Conservation (phyloP, 164 flowering plant genomes). For the Litsea cubeba region DNA sequence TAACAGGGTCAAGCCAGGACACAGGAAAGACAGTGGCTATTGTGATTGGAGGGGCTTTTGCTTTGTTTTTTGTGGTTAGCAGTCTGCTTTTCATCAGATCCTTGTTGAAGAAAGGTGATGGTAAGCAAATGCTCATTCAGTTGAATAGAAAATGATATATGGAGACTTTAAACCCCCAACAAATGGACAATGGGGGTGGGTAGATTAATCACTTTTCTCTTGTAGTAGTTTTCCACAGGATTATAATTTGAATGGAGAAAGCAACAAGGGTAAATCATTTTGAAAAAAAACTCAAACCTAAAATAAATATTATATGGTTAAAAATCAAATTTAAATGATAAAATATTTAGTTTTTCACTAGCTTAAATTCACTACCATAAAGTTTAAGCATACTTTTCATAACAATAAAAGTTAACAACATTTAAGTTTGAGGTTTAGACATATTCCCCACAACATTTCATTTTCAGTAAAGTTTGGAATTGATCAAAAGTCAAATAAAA, state of each 20-base stretch:
- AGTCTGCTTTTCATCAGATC: slow-evolving; percentile 62
- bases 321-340: no score
- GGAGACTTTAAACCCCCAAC: neutral
- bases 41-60: slow-evolving; percentile 91
- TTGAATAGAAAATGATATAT: no score
- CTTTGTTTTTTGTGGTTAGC: slow-evolving; percentile 64
- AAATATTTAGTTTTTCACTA: no score
- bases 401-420: no score
- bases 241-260: no score
- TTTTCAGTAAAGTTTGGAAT: no score
- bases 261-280: neutral
- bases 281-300: neutral
- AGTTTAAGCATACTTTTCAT: no score
- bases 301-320: neutral
- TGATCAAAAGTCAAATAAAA: no score
- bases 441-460: no score
- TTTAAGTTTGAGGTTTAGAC: no score
- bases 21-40: slow-evolving; percentile 93
- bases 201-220: neutral
- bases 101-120: slow-evolving; percentile 69
- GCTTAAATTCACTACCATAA: no score
- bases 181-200: neutral
- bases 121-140: slow-evolving; percentile 26
- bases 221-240: neutral
- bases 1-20: slow-evolving; percentile 22